Percentiles rank a stretch among this genome's conserved stretches.
Conservation (phyloP, 108 stramenopile genomes). For the Aureococcus anophagefferens region DNA sequence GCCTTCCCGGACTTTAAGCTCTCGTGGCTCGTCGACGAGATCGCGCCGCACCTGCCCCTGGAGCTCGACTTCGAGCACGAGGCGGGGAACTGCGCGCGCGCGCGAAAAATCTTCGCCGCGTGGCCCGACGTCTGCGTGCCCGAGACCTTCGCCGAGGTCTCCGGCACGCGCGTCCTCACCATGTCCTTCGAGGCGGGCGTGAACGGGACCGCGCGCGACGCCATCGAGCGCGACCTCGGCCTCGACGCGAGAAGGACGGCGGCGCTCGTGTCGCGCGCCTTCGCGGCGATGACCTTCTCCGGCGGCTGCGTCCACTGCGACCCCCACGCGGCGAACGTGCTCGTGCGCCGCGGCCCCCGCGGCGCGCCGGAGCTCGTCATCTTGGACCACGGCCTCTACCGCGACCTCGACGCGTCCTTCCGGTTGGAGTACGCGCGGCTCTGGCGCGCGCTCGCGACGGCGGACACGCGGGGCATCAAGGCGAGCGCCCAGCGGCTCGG, state of each 20-base stretch:
- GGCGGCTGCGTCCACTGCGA: conserved; percentile 72
- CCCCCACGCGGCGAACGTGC: conserved; percentile 85
- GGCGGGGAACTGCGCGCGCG: conserved; percentile 66
- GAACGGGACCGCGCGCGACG: conserved; percentile 60
- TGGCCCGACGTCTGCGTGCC: conserved; percentile 62
- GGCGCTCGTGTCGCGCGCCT: conserved; percentile 25
- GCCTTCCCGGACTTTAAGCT: conserved; percentile 77
- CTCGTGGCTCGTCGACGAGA: conserved; percentile 87
- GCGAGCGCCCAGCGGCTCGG: conserved; percentile 56
- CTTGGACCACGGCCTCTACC: conserved; percentile 85
- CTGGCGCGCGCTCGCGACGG: conserved; percentile 71
- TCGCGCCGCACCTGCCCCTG: conserved; percentile 52
- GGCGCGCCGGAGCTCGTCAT: conserved; percentile 73
- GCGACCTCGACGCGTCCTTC: conserved; percentile 59
- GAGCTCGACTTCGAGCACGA: conserved; percentile 84
- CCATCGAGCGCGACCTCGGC: conserved; percentile 40
- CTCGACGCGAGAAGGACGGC: conserved; percentile 19
- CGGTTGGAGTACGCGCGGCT: conserved; percentile 62
- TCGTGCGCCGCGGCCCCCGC: conserved; percentile 53
- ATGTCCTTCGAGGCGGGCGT: conserved; percentile 91
- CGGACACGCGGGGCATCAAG: conserved; percentile 68
- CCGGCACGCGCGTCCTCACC: conserved; percentile 66
- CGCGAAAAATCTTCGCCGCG: conserved; percentile 33
- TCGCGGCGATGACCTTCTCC: conserved; percentile 21
- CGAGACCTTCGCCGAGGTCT: conserved; percentile 50